A percentile compares a stretch with the other conserved stretches of the same genome.
phyloP scores from a whole-genome alignment of 225 moss, liverwort and hornwort genomes.

The Ulota crispa region DNA sequence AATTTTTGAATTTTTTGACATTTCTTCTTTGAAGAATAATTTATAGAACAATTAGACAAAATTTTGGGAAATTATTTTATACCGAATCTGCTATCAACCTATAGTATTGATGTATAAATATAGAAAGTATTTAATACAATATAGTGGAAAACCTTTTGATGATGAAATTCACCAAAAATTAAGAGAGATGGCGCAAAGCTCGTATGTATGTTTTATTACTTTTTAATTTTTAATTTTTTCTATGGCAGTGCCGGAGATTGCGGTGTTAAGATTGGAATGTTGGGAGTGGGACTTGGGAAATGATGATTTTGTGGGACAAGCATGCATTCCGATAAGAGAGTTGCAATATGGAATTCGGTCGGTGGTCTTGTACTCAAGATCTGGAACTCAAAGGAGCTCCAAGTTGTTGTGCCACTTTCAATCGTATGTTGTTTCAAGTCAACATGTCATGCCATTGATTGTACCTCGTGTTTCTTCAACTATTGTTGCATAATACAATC shows the following conservation, averaged over 20 bases:
- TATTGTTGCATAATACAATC: background rate
- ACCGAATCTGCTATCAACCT: no score
- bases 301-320: conserved; percentile 58
- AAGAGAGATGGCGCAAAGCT: no score
- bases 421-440: conserved; percentile 43
- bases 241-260: conserved; percentile 40
- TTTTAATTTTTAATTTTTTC: no score
- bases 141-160: no score
- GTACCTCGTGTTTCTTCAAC: background rate
- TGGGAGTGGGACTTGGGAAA: conserved; percentile 53
- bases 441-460: conserved; percentile 1
- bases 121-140: no score
- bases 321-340: conserved; percentile 34
- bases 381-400: conserved; percentile 27
- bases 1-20: no score
- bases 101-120: no score
- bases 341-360: conserved; percentile 44
- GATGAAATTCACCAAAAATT: no score
- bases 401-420: conserved; percentile 50
- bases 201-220: no score
- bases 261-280: conserved; percentile 46
- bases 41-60: no score
- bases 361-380: conserved; percentile 34
- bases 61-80: no score
- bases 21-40: no score